Base-by-base conservation (phyloP, 2,329 filamentous ascomycete genomes). In the Pseudogymnoascus sp. region DNA sequence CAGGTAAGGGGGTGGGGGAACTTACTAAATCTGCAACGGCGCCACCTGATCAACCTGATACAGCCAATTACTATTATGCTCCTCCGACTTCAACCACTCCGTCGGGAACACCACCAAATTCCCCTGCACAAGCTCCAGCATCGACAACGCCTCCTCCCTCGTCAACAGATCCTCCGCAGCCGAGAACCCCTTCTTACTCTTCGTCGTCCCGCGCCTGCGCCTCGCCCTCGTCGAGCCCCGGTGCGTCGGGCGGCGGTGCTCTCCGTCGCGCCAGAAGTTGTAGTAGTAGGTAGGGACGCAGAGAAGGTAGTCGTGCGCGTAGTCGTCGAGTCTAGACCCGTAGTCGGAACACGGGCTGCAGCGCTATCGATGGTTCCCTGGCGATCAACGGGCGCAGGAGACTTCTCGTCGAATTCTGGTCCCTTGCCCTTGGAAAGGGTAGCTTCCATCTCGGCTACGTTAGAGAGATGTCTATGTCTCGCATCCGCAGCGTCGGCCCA, bases 11-110 rank as follows among this genome's bases (percentile, higher is more conserved):
- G 16, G 16, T 16, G 16, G 16, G 16, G 16, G 16, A 16, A 16
- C 16, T 87, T 81, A 91, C 90, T 99, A 99, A 71, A 99, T 97
- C 78, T 97, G 92, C 76, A 99, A 81, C 63, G 95, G 95, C 70
- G 95, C 96, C 73, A 99, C 88, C 75, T 96, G 89, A 75, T 99
- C 95, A 62, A 97, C 91, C 72, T 93, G 91, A 77, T 96, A 97
- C 66, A 97, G 83, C 95, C 95, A 99, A 73, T 97, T 96, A 63
- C 92, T 91, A 67, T 91, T 93, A 71, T 88, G 86, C 79, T 97
- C 95, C 77, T 97, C 95, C 62, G 88, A 89, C 69, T 89, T 84
- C 61, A 96, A 84, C 92, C 96, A 99, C 71, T 99, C 91, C 75
- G 97, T 96, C 5, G 95, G 95, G 80, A 96, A 99, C 66, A 91